These are phyloP conservation scores for peach (Prunus persica) DNA, from an alignment of 306 rosid genomes.

Conservation along the genomic window DNA sequence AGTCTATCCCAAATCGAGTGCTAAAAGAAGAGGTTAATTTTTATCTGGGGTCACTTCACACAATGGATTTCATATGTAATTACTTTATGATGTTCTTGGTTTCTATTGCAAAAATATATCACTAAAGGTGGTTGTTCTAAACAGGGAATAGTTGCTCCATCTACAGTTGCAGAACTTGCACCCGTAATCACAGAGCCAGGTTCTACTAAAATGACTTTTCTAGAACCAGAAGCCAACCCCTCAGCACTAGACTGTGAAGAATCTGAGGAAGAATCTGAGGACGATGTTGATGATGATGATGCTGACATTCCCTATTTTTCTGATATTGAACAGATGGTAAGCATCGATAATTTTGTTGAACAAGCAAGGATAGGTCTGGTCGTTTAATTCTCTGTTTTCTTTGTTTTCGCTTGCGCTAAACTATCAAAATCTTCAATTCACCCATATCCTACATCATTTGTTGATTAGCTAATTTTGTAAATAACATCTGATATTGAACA, in stretches of 20 bases:
- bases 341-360: constrained; percentile 5
- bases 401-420: too few relatives aligned
- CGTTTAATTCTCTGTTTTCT: too few relatives aligned
- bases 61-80: constrained; percentile 5
- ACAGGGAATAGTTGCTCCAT: constrained; percentile 47
- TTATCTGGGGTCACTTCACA: constrained; percentile 15
- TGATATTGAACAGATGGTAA: constrained; percentile 75
- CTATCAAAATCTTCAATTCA: too few relatives aligned
- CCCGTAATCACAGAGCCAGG: constrained; percentile 29
- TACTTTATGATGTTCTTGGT: constrained; percentile 6
- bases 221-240: constrained; percentile 41
- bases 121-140: constrained; percentile 34
- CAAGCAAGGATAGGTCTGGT: too few relatives aligned
- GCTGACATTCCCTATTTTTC: constrained; percentile 55
- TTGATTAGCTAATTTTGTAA: constrained; percentile 7
- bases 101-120: constrained; percentile 10
- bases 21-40: constrained; percentile 52
- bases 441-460: too few relatives aligned
- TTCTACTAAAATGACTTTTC: constrained; percentile 14
- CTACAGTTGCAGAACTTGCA: constrained; percentile 32
- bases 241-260: constrained; percentile 37
- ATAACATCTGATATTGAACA: too few relatives aligned
- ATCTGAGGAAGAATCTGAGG: constrained; percentile 29
- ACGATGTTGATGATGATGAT: constrained; percentile 9
- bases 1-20: constrained; percentile 32